Base-by-base conservation (phyloP, 176 grass and related monocot species). In the Canna indica region DNA sequence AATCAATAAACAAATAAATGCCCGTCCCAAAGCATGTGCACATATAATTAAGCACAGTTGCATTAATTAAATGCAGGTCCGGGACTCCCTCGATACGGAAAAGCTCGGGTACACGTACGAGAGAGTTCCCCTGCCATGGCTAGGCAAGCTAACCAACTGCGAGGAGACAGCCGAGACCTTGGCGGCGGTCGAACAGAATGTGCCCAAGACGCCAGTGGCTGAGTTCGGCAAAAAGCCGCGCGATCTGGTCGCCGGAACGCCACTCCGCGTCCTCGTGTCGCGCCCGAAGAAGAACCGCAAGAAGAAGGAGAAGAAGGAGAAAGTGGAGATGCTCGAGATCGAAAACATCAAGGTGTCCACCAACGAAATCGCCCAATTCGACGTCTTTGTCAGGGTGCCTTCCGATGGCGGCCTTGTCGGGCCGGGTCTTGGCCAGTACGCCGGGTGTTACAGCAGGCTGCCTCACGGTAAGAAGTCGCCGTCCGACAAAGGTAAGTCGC, bases 201-300 rank as follows among this genome's bases (percentile, higher is more conserved):
- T 77, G 20, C 44, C 61, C 24, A 44, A 72, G 15, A 69, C 25
- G 42, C 33, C 6, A 3, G 34, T 77, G 27, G 35, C 5, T 0
- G 58, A 77, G 33, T 77, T 77, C 34, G 74, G 80, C 14, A 30
- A 9, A 12, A 32, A 12, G 0, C 29, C 59, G 14, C 1, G 12
- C 28, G 29, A 3, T 0, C 59, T 62, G 28, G 52, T n/a, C 52
- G 52, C 52, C 5, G 33, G n/a, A 11, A 14, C 27, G 8, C 68
- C 75, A 11, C 39, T 83, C 5, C 74, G 80, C 7, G 74, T 83
- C 45, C 0, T 77, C 15, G 80, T 83, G 34, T 0, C 74, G 20
- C 56, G 80, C 13, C 80, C 80, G 1, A 77, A 83, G 80, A 73
- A 48, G 20, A 73, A 56, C 74, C 74, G 74, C 54, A 83, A 35